Percentiles rank a stretch among this genome's conserved stretches.
Conservation (phyloP, 2,329 filamentous ascomycete species). For the Aspergillus tamarii region DNA sequence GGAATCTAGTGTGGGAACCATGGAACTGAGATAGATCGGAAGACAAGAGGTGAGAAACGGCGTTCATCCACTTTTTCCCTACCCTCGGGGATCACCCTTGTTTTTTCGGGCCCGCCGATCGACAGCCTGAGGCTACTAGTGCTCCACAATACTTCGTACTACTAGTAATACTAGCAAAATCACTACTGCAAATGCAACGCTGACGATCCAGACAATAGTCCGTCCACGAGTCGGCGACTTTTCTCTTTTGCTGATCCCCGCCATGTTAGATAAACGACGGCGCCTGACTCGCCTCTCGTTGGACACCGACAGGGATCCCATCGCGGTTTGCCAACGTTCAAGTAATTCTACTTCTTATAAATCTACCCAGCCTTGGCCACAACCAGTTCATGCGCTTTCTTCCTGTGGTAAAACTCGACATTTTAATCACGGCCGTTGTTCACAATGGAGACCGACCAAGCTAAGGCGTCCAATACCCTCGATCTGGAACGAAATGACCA, state of each 20-base stretch:
- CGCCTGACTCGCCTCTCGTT: background rate
- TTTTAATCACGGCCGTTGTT: background rate
- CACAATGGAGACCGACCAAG: slow-evolving; percentile 4
- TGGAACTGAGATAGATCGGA: background rate
- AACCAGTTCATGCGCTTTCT: background rate
- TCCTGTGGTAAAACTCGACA: background rate
- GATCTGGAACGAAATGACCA: slow-evolving; percentile 37
- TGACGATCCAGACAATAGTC: background rate
- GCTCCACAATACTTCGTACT: too few species aligned
- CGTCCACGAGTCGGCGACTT: background rate
- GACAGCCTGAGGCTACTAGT: background rate
- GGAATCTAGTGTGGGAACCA: background rate
- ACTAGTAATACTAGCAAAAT: background rate
- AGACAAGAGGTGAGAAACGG: background rate
- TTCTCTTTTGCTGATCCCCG: background rate
- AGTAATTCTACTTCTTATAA: background rate
- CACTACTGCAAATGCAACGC: background rate
- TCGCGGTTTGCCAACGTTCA: too few species aligned
- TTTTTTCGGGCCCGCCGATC: background rate
- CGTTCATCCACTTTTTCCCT: background rate
- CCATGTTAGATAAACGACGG: background rate
- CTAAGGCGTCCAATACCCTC: slow-evolving; percentile 7
- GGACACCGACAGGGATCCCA: background rate
- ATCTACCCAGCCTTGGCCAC: background rate
- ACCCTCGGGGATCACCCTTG: background rate